Base-by-base conservation (phyloP, 306 rosid genomes). In the Cercis canadensis region DNA sequence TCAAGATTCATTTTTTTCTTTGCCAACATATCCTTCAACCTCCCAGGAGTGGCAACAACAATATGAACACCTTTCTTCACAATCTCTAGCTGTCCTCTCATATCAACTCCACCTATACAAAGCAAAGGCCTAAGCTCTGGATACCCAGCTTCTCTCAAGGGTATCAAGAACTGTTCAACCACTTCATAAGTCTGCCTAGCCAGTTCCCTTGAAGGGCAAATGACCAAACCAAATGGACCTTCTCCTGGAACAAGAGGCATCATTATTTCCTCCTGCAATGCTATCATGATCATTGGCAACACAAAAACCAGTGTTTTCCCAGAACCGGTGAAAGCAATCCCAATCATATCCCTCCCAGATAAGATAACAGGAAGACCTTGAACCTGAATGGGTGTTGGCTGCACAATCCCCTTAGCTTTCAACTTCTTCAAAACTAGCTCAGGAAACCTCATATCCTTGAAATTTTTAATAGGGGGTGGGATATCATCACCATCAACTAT, bases 181-280 rank as follows among this genome's bases (percentile, higher is more conserved):
- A 93, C 98, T 70, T 93, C 98, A 52, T 77, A 93, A 33, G 97
- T 93, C 87, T 93, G 98, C 86, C 94, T 82, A 7, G 98, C 98
- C 9, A 90, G 88, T 80, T 90, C 98, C 80, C 98, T 87, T 0
- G 98, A 93, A 8, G 96, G 98, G 52, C 98, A 93, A 71, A 90
- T 58, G 73, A 90, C 54, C 76, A 90, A 63, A 58, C 96, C 94
- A 58, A 88, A 90, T 14, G 98, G 98, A 34, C 98, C 98, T 78
- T 93, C 97, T 6, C 97, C 98, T 0, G 92, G 88, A 78, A 77
- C 83, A 69, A 93, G 81, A 13, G 98, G 97, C 97, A 93, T 90
- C 92, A 90, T 86, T 44, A 90, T 89, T 62, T 93, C 97, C 84
- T 93, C 98, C 66, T 94, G 98, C 76, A 94, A 53, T 17, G 97